These are phyloP conservation scores for Phytophthora kernoviae DNA, from an alignment of 352 stramenopile genomes.

Conservation along the genomic window DNA sequence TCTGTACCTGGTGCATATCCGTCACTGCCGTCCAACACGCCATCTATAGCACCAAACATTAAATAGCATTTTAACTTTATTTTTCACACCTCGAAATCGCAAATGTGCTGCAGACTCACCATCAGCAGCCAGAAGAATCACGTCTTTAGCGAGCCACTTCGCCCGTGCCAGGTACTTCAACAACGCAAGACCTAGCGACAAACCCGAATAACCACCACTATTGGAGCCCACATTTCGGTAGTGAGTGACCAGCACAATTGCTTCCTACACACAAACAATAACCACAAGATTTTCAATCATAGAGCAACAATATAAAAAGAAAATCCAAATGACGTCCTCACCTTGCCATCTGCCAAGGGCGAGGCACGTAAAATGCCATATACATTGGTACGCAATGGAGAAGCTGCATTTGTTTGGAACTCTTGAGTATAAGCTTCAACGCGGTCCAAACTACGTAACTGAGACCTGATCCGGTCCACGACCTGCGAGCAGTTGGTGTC, in stretches of 20 bases:
- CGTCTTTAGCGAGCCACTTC: slow-evolving; percentile 84
- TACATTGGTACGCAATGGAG: slow-evolving; percentile 54
- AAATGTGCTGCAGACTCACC: slow-evolving; percentile 30
- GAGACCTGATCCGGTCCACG: slow-evolving; percentile 63
- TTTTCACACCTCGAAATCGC: background rate
- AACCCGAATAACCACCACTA: slow-evolving; percentile 53
- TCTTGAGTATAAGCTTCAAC: slow-evolving; percentile 64
- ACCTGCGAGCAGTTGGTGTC: slow-evolving; percentile 48
- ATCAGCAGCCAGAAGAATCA: slow-evolving; percentile 80
- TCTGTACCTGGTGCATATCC: slow-evolving; percentile 68
- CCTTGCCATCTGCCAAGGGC: slow-evolving; percentile 77
- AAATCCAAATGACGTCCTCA: slow-evolving; percentile 10
- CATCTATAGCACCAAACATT: slow-evolving; percentile 45
- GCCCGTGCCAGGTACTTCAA: slow-evolving; percentile 60
- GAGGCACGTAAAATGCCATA: slow-evolving; percentile 83
- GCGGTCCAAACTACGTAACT: slow-evolving; percentile 56
- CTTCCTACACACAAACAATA: slow-evolving; percentile 33
- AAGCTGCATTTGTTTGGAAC: slow-evolving; percentile 33
- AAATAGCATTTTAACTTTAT: background rate
- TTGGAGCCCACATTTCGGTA: slow-evolving; percentile 58
- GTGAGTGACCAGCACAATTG: slow-evolving; percentile 74
- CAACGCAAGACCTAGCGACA: slow-evolving; percentile 63
- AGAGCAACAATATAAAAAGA: background rate
- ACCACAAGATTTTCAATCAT: background rate
- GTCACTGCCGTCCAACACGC: slow-evolving; percentile 57